Percentiles rank a stretch among this genome's conserved stretches.
phyloP scores from a whole-genome alignment of 305 asterid species.

The Fraxinus velutina region DNA sequence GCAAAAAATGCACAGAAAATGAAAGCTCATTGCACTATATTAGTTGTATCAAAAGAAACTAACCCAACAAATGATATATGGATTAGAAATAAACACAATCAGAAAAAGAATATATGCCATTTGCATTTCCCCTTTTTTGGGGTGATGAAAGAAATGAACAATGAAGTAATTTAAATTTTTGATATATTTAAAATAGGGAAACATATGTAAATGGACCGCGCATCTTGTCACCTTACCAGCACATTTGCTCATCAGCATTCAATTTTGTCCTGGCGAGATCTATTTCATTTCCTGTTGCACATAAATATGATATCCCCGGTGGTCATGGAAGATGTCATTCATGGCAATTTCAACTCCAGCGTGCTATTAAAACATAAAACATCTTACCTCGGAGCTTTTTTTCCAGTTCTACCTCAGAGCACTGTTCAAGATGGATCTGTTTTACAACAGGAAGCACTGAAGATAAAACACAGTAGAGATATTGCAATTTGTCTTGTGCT shows the following conservation, averaged over 20 bases:
- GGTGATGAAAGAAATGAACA: not conserved
- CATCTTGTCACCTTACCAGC: constrained; percentile 62
- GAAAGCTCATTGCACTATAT: not conserved
- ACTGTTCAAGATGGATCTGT: constrained; percentile 72
- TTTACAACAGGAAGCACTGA: constrained; percentile 88
- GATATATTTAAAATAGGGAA: constrained; percentile 15
- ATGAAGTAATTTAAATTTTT: constrained; percentile 4
- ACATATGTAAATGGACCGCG: constrained; percentile 21
- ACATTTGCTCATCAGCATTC: constrained; percentile 98
- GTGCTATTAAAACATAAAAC: constrained; percentile 26
- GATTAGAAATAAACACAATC: constrained; percentile 13
- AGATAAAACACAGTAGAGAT: constrained; percentile 75
- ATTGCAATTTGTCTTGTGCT: constrained; percentile 80
- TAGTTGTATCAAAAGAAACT: not conserved
- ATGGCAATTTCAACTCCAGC: constrained; percentile 2
- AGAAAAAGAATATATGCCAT: not conserved
- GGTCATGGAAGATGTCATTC: constrained; percentile 17
- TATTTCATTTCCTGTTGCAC: constrained; percentile 66
- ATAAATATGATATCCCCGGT: constrained; percentile 19
- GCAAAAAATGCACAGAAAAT: not conserved
- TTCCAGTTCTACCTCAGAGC: constrained; percentile 86
- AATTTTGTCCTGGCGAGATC: constrained; percentile 84
- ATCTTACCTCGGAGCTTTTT: constrained; percentile 69
- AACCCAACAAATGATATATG: constrained; percentile 16
- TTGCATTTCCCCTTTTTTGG: constrained; percentile 19